Evolutionary conservation across 1,284 basidiomycete genomes (phyloP).

Genomic region (Coniferiporia weirii): DNA sequence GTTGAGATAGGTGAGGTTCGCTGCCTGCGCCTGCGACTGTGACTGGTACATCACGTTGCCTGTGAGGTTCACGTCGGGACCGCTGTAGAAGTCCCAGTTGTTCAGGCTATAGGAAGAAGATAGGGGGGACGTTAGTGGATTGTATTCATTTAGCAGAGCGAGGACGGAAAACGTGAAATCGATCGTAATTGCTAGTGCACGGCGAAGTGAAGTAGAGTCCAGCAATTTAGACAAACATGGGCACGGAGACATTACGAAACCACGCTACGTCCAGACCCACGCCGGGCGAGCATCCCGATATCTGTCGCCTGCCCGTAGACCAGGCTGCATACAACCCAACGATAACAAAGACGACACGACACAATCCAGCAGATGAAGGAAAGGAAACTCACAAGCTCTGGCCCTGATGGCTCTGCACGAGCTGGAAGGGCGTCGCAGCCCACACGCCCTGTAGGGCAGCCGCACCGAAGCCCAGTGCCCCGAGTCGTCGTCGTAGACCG

Average conservation of each 20-base stretch:
- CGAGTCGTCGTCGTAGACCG: neutral
- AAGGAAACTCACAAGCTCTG: neutral
- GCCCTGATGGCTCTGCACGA: neutral
- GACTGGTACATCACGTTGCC: slow-evolving; percentile 17
- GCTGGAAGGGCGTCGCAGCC: neutral
- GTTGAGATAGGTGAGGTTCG: slow-evolving; percentile 14
- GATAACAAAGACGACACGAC: no score
- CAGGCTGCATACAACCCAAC: neutral
- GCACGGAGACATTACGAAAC: no score
- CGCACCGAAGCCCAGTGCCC: neutral
- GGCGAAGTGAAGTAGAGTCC: neutral
- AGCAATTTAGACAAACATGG: no score
- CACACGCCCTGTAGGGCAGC: neutral
- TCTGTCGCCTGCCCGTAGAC: no score
- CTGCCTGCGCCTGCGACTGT: slow-evolving; percentile 7
- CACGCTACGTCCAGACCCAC: no score
- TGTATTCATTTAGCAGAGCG: no score
- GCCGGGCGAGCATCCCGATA: no score
- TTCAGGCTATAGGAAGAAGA: no score
- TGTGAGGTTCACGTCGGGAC: slow-evolving; percentile 15
- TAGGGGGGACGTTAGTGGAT: neutral
- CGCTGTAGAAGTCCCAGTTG: slow-evolving; percentile 18
- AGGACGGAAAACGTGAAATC: neutral
- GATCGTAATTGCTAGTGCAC: no score
- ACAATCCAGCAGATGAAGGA: neutral